Base-by-base conservation (phyloP, 306 rosid genomes). In the Cyclanthera cordifolia region DNA sequence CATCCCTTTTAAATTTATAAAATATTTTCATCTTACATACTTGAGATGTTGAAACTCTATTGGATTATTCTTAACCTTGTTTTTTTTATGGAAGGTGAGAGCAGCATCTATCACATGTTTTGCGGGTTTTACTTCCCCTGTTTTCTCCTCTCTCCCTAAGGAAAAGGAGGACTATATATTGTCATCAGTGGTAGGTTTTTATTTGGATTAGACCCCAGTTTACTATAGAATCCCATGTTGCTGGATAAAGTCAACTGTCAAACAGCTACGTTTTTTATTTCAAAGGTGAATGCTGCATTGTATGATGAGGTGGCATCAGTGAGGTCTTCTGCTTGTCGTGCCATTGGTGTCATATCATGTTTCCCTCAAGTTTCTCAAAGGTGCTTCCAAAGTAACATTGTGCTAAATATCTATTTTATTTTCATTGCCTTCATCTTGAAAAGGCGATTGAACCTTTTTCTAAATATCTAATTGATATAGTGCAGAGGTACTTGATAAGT, bases 291-390 rank as follows among this genome's bases (percentile, higher is more conserved):
- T 70, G 91, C 91, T 25, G 89, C 95, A 19, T 24, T 81, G 23
- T 58, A 72, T 16, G 95, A 87, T 49, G 82, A 81, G 70, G 90
- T 79, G 47, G 82, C 99, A 43, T 83, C 90, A 8, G 99, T 93
- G 77, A 86, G 91, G 76, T 85, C 95, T 77, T 87, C 96, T 82
- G 89, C 96, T 58, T 90, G 99, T 87, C 90, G 99, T 69, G 99
- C 99, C 75, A 82, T 90, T 75, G 99, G 99, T 49, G 80, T 93
- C 84, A 82, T 90, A 78, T 83, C 99, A 54, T 87, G 91, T 80
- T 87, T 93, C 82, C 94, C 90, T 56, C 87, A 85, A 83, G 87
- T 90, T 78, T 85, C 87, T 77, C 84, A 82, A 70, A 93, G 98
- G 98, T 93, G 82, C 77, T 80, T 77, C 73, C 58, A 37, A 67